A percentile compares a stretch with the other conserved stretches of the same genome.
These are phyloP conservation scores for Sporothrix euskadiensis DNA, from an alignment of 2,329 filamentous ascomycete genomes.

Conservation along the genomic window DNA sequence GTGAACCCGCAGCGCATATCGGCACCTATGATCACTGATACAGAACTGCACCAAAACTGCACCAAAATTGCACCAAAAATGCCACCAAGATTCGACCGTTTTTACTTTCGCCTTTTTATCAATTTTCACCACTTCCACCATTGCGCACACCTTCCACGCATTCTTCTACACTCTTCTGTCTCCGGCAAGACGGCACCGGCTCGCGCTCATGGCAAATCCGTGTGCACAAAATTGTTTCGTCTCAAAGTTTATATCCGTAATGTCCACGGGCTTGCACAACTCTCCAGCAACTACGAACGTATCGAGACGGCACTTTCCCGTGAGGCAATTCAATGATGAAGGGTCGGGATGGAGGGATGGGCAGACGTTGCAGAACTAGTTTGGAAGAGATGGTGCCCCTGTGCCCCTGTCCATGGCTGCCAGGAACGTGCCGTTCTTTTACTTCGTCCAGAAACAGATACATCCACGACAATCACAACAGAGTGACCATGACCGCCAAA, in stretches of 20 bases:
- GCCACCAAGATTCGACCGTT: neutral
- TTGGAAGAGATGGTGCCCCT: neutral
- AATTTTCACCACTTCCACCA: neutral
- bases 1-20: neutral
- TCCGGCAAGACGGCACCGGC: neutral
- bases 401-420: neutral
- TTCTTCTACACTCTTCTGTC: neutral
- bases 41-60: neutral
- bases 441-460: neutral
- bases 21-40: neutral
- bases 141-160: neutral
- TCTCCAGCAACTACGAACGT: neutral
- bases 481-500: neutral
- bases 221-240: conserved; percentile 6
- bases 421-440: neutral
- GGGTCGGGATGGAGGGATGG: neutral
- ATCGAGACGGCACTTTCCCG: neutral
- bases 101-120: neutral
- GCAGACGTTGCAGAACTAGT: neutral
- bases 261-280: neutral
- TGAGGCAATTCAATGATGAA: neutral
- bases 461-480: neutral
- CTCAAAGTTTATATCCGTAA: neutral
- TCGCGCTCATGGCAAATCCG: neutral
- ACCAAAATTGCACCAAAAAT: neutral